Conservation (phyloP, 371 early-diverging fungal genomes). For the Apophysomyces ossiformis region DNA sequence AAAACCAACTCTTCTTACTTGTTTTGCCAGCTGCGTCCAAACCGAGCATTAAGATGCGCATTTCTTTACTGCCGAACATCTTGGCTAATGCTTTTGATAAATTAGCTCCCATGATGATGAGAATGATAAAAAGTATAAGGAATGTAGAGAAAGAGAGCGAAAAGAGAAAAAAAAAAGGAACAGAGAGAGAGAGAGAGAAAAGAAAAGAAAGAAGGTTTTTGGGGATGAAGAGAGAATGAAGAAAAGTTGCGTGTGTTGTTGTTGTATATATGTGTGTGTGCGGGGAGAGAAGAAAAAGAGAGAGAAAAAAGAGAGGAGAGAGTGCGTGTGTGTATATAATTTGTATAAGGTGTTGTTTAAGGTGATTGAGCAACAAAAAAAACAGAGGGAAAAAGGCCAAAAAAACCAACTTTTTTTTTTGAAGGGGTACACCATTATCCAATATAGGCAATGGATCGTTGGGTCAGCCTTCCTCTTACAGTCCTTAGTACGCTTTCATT, state of each 20-base stretch:
- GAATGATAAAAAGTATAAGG: not conserved
- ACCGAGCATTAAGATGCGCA: conserved; percentile 92
- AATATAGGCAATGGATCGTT: conserved; percentile 9
- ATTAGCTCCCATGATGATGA: conserved; percentile 55
- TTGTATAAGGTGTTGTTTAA: no score
- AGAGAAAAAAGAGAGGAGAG: conserved; percentile 16
- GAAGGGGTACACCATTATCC: conserved; percentile 10
- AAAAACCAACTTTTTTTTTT: conserved; percentile 13
- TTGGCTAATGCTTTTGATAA: conserved; percentile 63
- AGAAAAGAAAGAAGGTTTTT: conserved; percentile 11
- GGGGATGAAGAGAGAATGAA: conserved; percentile 11
- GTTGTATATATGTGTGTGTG: no score
- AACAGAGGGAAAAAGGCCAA: not conserved
- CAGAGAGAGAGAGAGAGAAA: conserved; percentile 12
- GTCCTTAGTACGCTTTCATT: not conserved
- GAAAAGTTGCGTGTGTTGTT: no score
- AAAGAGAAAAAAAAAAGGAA: conserved; percentile 24
- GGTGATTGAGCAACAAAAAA: not conserved
- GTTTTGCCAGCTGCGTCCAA: conserved; percentile 96
- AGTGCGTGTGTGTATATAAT: conserved; percentile 5
- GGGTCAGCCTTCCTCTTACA: not conserved
- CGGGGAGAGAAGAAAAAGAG: conserved; percentile 1
- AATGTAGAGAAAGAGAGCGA: conserved; percentile 6
- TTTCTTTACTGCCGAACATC: conserved; percentile 84
- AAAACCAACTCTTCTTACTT: conserved; percentile 53